Evolutionary conservation across 2,329 filamentous ascomycete genomes (phyloP).

Genomic region (Sarocladiaceae sp.): DNA sequence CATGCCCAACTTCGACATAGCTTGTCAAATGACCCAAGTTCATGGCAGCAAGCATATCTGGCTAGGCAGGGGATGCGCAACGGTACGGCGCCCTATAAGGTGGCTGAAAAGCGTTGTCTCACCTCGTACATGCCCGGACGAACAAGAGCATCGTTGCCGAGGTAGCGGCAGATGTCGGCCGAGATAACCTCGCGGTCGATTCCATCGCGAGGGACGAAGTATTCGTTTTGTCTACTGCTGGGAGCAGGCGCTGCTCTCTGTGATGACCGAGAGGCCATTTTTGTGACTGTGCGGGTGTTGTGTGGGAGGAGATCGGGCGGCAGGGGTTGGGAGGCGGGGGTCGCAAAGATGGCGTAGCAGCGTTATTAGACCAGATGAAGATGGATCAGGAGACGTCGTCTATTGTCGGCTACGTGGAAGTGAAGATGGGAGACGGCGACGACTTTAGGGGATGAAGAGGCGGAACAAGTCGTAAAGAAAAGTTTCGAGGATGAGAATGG

Average conservation of each 20-base stretch:
- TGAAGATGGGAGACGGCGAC: constrained; percentile 5
- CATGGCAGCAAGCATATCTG: no score
- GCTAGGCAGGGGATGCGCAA: no score
- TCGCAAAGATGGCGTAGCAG: no score
- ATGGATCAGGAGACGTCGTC: no score
- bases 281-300: constrained; percentile 22
- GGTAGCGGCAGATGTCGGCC: constrained; percentile 76
- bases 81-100: no score
- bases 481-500: no score
- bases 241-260: constrained; percentile 17
- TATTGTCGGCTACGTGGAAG: no score
- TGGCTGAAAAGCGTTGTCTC: no score
- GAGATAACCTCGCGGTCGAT: constrained; percentile 82
- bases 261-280: constrained; percentile 25
- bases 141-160: constrained; percentile 76
- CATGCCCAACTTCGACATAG: no score
- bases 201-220: constrained; percentile 73
- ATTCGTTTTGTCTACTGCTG: constrained; percentile 61
- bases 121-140: constrained; percentile 70
- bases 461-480: not conserved
- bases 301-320: no score
- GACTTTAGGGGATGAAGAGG: constrained; percentile 3
- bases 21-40: no score
- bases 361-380: no score
- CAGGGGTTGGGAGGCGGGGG: constrained; percentile 1